These are phyloP conservation scores for Scheffersomyces parashehatae DNA, from an alignment of 1,139 yeast species.

Conservation along the genomic window DNA sequence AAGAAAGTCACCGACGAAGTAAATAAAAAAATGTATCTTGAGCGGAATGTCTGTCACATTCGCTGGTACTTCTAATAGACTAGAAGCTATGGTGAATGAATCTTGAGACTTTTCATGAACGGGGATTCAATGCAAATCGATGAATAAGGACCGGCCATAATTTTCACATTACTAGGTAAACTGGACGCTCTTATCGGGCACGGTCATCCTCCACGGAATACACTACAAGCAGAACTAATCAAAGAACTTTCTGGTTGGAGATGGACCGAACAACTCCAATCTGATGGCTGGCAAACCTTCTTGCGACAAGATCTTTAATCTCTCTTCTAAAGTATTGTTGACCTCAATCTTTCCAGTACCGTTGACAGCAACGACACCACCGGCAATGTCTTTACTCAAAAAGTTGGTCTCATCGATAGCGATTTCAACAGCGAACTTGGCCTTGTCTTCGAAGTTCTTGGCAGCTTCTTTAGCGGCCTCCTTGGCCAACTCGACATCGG, in stretches of 20 bases:
- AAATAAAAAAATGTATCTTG: too few relatives aligned
- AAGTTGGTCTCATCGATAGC: slow-evolving; percentile 55
- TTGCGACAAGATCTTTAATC: slow-evolving; percentile 78
- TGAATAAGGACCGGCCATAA: too few relatives aligned
- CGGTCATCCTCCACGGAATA: too few relatives aligned
- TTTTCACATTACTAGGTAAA: too few relatives aligned
- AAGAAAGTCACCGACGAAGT: too few relatives aligned
- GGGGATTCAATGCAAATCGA: too few relatives aligned
- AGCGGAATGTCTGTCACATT: too few relatives aligned
- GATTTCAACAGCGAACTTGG: slow-evolving; percentile 51
- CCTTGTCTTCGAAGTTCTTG: slow-evolving; percentile 59
- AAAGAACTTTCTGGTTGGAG: slow-evolving; percentile 85
- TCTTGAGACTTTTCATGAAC: too few relatives aligned
- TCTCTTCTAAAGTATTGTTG: slow-evolving; percentile 90
- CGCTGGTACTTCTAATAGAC: too few relatives aligned
- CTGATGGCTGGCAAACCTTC: slow-evolving; percentile 92
- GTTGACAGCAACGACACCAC: slow-evolving; percentile 80
- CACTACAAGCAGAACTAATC: slow-evolving; percentile 44
- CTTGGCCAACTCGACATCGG: slow-evolving; percentile 64
- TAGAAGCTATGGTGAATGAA: too few relatives aligned
- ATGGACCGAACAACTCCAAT: slow-evolving; percentile 86
- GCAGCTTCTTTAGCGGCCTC: slow-evolving; percentile 65
- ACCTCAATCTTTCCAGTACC: slow-evolving; percentile 82
- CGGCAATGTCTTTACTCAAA: slow-evolving; percentile 67
- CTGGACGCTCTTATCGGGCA: too few relatives aligned